Base-by-base conservation (phyloP, 805 yeast species). In the Barnettozyma populi region DNA sequence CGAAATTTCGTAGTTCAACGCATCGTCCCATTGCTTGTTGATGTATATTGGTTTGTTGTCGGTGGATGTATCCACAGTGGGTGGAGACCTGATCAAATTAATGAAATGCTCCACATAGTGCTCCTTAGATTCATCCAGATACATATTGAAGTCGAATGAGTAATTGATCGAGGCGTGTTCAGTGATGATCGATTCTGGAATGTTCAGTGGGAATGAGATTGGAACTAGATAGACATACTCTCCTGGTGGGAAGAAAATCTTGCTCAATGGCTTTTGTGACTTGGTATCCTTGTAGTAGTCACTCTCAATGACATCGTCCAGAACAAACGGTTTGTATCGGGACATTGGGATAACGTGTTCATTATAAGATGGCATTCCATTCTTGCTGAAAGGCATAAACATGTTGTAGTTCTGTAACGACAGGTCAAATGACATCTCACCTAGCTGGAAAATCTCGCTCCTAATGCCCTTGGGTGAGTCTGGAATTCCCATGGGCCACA, bases 31-130 rank as follows among this genome's bases (percentile, higher is more conserved):
- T 1, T 80, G 73, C 52, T 86, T 73, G 60, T 83, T 84, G 32
- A 86, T 88, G 61, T 82, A 85, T 16, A 86, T 76, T 0, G 95
- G 89, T 59, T 84, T 86, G 59, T 85, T 84, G 6, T 68, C 67
- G 1, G 74, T 68, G 0, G 72, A 64, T 1, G 63, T 50, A 1
- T 71, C 70, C 6, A 54, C 52, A 8, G 59, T 55, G 6, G 76
- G 76, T 2, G 76, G 76, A 0, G 69, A 68, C 51, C 77, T 65
- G 1, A 73, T 58, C 13, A 71, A 53, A 21, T 61, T 62, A 10
- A 72, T 45, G 21, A 64, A 63, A 27, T 61, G 63, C 36, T 67
- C 69, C 9, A 63, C 63, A 62, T 66, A 40, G 48, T 53, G 38
- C 10, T 43, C 46, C 8, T 46, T 25, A 3, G 18, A 23, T 21